Evolutionary conservation across 345 rosid genomes (phyloP), one percentile per base, ranked within the genome.

Genomic region (Lumnitzera racemosa): DNA sequence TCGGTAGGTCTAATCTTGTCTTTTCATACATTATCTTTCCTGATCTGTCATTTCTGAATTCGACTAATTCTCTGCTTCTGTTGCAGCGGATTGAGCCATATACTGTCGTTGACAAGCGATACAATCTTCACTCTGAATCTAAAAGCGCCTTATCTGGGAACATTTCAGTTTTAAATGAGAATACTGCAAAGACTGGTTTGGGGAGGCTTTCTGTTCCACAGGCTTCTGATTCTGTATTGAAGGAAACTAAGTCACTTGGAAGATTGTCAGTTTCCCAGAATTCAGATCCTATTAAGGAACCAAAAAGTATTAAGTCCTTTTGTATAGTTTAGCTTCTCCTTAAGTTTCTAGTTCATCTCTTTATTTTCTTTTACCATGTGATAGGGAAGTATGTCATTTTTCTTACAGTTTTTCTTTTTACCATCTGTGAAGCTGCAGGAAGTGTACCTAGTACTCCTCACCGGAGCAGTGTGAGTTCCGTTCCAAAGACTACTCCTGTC

Each of bases 201-300:
- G 65, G 69, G 56, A 54, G 73, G 56, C 61, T 63, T 23, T 59
- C 69, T 6, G 70, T 63, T 63, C 58, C 73, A 46, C 63, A 58
- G 3, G 65, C 17, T 56, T 64, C 72, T 63, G 90, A 86, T 54
- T 58, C 78, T 64, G 66, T 67, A 55, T 56, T 63, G 74, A 91
- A 89, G 75, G 92, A 91, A 72, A 76, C 89, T 66, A 91, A 81
- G 69, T 78, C 94, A 66, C 70, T 92, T 10, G 96, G 89, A 66
- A 85, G 96, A 78, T 67, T 85, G 63, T 83, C 99, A 15, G 84
- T 86, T 68, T 84, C 97, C 49, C 96, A 90, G 74, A 87, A 86
- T 72, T 72, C 86, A 48, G 98, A 92, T 61, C 80, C 85, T 64
- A 61, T 65, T 57, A 89, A 84, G 69, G 97, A 90, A 60, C 70